Evolutionary conservation across 2,329 filamentous ascomycete genomes (phyloP).

Genomic region (Endocalyx cinctus): DNA sequence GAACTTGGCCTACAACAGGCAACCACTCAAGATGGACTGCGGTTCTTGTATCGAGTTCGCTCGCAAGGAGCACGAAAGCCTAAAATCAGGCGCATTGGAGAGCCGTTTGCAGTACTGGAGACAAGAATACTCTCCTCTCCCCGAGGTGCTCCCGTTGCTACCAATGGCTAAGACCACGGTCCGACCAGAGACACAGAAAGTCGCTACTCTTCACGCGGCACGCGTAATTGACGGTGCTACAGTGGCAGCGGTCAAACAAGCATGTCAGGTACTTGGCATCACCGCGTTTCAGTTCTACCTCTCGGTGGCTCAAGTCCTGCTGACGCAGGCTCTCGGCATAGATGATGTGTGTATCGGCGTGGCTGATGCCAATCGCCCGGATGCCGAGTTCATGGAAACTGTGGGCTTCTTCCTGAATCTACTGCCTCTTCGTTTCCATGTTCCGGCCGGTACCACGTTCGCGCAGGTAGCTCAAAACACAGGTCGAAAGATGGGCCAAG

Average conservation of each 20-base stretch:
- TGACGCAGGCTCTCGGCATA: constrained; percentile 18
- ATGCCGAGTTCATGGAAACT: constrained; percentile 16
- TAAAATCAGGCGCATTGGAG: background rate
- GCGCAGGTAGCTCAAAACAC: too few species aligned
- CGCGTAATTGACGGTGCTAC: too few species aligned
- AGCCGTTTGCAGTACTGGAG: constrained; percentile 1
- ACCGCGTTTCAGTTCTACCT: constrained; percentile 32
- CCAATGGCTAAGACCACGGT: background rate
- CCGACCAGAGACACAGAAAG: constrained; percentile 9
- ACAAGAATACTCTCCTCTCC: background rate
- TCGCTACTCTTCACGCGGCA: too few species aligned
- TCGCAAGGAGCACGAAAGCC: background rate
- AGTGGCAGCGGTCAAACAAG: too few species aligned
- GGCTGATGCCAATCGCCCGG: constrained; percentile 30
- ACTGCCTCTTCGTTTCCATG: constrained; percentile 30
- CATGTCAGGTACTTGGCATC: too few species aligned
- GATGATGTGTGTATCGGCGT: constrained; percentile 36
- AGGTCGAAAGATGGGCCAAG: too few species aligned
- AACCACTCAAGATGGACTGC: too few species aligned
- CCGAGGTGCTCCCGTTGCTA: constrained; percentile 1
- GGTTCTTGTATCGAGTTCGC: constrained; percentile 3
- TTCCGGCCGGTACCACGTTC: too few species aligned
- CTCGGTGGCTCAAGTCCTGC: constrained; percentile 25
- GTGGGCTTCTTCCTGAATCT: constrained; percentile 35
- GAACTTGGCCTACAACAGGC: constrained; percentile 1